phyloP scores from a whole-genome alignment of 176 grass and related monocot genomes.

The Juncus effusus region DNA sequence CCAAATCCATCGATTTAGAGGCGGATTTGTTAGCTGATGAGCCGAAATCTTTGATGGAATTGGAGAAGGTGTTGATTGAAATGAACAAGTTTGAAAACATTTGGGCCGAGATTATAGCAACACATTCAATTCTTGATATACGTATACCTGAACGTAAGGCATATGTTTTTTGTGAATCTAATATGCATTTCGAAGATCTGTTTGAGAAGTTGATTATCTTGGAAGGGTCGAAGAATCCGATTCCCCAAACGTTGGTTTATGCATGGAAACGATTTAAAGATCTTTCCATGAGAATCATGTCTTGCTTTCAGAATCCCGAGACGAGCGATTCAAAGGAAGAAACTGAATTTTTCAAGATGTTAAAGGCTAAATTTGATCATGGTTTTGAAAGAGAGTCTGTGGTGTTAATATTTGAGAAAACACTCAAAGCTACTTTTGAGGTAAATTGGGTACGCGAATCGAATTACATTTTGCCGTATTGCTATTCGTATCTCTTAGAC shows the following conservation, averaged over 20 bases:
- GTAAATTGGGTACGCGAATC: constrained; percentile 19
- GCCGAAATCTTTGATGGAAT: constrained; percentile 27
- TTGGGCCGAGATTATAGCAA: constrained; percentile 36
- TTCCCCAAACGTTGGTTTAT: constrained; percentile 38
- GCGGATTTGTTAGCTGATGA: constrained; percentile 43
- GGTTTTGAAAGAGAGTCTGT: constrained; percentile 35
- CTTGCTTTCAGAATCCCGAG: constrained; percentile 20
- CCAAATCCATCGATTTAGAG: constrained; percentile 39
- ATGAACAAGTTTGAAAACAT: constrained; percentile 35
- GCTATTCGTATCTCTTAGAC: constrained; percentile 56
- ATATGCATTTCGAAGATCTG: constrained; percentile 20
- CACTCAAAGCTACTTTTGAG: constrained; percentile 38
- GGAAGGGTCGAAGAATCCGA: too few species aligned
- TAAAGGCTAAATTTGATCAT: constrained; percentile 36
- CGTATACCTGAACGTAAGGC: constrained; percentile 29
- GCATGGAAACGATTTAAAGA: constrained; percentile 52
- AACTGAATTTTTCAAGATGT: constrained; percentile 32
- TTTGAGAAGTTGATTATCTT: constrained; percentile 30
- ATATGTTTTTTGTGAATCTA: constrained; percentile 30
- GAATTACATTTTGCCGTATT: constrained; percentile 54
- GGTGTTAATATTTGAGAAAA: constrained; percentile 30
- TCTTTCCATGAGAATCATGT: constrained; percentile 29
- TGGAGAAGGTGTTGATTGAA: constrained; percentile 37
- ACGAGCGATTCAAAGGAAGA: constrained; percentile 15
- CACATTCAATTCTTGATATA: constrained; percentile 52